Base-by-base conservation (phyloP, 2,329 filamentous ascomycete species). In the Epichloe typhina region DNA sequence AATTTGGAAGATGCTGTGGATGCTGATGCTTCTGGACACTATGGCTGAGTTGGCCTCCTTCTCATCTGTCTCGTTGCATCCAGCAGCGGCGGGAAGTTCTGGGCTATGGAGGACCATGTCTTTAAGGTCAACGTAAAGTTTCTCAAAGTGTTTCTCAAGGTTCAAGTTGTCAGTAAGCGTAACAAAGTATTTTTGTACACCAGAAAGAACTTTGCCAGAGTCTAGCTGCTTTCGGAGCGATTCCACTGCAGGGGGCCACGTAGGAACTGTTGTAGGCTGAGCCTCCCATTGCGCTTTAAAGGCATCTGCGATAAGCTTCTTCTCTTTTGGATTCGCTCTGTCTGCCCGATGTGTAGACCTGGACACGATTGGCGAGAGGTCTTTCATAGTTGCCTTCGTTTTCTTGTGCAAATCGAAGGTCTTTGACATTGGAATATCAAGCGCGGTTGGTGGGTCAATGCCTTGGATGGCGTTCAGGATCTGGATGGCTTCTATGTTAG, bases 311-410 rank as follows among this genome's bases (percentile, higher is more conserved):
- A 38, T 38, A 4, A 1, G 13, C n/a, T 7, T n/a, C n/a, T 15
- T 38, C 12, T 38, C 36, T 15, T 38, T 38, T 1, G 8, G 26
- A 31, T 3, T 31, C 5, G 12, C 36, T 3, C 3, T 38, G 5
- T 1, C 3, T 2, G 13, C 7, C 1, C 5, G 1, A 13, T 5
- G 3, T 5, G n/a, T 38, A 5, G 11, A 5, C n/a, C 36, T n/a
- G 36, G 5, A n/a, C 3, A 38, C 7, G 7, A n/a, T 38, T 38
- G 36, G 36, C n/a, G 3, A 3, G 5, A 38, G 5, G 7, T 38
- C 13, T 38, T 38, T 38, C 1, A 13, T n/a, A 4, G 7, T n/a
- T 7, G 36, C 36, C n/a, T 38, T 38, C n/a, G 36, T 38, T 38
- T 38, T 38, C 15, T 38, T 38, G n/a, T 38, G 36, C 7, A 38